Evolutionary conservation across 192 early-diverging fungal species (phyloP).

Genomic region (Cladochytrium replicatum): DNA sequence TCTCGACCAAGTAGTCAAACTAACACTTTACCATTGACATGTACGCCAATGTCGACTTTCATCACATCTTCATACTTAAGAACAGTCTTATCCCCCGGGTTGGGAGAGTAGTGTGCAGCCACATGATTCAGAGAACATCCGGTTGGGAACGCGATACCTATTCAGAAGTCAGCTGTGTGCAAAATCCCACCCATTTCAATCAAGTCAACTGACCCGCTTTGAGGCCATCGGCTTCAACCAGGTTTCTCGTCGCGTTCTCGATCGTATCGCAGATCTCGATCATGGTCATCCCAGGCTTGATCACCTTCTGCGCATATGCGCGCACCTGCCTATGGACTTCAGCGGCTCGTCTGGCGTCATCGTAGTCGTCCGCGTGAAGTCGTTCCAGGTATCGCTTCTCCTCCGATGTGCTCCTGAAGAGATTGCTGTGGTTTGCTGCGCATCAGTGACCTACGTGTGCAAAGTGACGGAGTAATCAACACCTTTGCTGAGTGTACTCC

Average conservation of each 20-base stretch:
- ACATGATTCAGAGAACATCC: slow-evolving; percentile 88
- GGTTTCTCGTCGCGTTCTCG: slow-evolving; percentile 84
- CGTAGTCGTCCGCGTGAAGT: slow-evolving; percentile 57
- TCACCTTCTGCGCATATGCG: slow-evolving; percentile 59
- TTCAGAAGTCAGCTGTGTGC: no score
- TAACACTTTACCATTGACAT: slow-evolving; percentile 61
- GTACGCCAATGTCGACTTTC: slow-evolving; percentile 95
- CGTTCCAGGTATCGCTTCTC: slow-evolving; percentile 84
- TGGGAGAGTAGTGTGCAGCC: slow-evolving; percentile 96
- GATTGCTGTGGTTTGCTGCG: no score
- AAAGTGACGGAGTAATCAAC: no score
- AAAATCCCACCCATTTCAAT: neutral
- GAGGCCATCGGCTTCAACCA: slow-evolving; percentile 76
- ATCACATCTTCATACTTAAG: slow-evolving; percentile 81
- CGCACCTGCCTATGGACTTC: slow-evolving; percentile 95
- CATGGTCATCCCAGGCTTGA: slow-evolving; percentile 94
- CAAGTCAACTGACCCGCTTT: slow-evolving; percentile 41
- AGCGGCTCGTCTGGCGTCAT: slow-evolving; percentile 76
- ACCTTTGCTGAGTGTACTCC: slow-evolving; percentile 48
- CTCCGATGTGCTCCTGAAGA: slow-evolving; percentile 79
- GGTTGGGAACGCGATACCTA: slow-evolving; percentile 91
- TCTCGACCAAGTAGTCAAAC: no score
- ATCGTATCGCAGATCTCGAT: slow-evolving; percentile 86
- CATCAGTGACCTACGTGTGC: no score
- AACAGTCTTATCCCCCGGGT: slow-evolving; percentile 89